Percentiles rank a stretch among this genome's conserved stretches.
phyloP scores from a whole-genome alignment of 192 early-diverging fungal species.

The Tieghemiomyces parasiticus region DNA sequence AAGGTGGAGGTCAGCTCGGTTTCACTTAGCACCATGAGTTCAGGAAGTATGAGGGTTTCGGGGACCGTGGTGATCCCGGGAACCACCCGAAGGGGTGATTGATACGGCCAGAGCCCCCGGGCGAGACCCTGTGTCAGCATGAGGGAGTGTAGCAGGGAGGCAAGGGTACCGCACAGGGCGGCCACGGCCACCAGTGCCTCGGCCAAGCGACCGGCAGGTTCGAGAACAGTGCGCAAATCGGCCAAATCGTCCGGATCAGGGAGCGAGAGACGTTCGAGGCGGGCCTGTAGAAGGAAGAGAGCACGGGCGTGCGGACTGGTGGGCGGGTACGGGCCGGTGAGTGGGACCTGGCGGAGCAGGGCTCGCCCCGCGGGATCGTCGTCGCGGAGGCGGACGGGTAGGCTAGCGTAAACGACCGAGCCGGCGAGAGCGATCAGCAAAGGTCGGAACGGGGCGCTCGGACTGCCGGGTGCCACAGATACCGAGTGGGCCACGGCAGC shows the following conservation, averaged over 20 bases:
- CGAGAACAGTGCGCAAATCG: constrained; percentile 80
- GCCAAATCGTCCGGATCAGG: constrained; percentile 85
- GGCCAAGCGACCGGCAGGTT: constrained; percentile 79
- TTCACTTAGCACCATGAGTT: constrained; percentile 23
- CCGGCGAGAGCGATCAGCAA: constrained; percentile 68
- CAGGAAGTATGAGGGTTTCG: constrained; percentile 12
- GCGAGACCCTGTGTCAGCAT: constrained; percentile 82
- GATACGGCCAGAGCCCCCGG: constrained; percentile 69
- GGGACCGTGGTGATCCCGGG: constrained; percentile 27
- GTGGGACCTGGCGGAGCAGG: constrained; percentile 46
- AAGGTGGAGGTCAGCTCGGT: constrained; percentile 13
- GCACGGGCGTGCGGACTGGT: constrained; percentile 85
- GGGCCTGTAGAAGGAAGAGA: constrained; percentile 76
- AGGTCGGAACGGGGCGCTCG: constrained; percentile 34
- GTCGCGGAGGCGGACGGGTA: constrained; percentile 92
- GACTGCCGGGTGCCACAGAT: constrained; percentile 13
- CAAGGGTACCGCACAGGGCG: constrained; percentile 45
- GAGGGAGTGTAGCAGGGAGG: constrained; percentile 55
- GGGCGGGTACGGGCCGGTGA: constrained; percentile 42
- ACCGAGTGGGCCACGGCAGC: neutral
- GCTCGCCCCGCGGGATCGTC: constrained; percentile 68
- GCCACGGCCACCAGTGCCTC: constrained; percentile 88
- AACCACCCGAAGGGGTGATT: constrained; percentile 56
- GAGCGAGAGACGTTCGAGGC: constrained; percentile 61
- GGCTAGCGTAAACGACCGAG: constrained; percentile 73